phyloP scores from a whole-genome alignment of 2,329 filamentous ascomycete genomes.

The Clonostachys byssicola region DNA sequence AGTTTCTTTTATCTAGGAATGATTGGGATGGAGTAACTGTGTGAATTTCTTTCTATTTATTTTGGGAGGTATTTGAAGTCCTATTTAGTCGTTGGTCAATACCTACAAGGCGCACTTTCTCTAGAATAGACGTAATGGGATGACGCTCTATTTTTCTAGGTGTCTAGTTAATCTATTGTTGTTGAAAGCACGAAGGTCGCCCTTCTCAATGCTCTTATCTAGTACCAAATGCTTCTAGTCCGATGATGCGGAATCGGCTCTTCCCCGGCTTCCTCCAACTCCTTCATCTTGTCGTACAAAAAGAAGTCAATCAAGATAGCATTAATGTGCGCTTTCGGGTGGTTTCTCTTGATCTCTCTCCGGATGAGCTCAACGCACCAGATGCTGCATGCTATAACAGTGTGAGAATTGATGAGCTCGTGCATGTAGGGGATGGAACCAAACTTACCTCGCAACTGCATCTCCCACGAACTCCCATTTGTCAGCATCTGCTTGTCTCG shows the following conservation, averaged over 20 bases:
- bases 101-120: too few species aligned
- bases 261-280: conserved; percentile 60
- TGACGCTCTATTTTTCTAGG: too few species aligned
- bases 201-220: conserved; percentile 4
- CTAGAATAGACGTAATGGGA: too few species aligned
- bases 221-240: conserved; percentile 95
- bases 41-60: neutral
- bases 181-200: too few species aligned
- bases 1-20: too few species aligned
- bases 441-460: conserved; percentile 73
- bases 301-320: conserved; percentile 97
- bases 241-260: conserved; percentile 72
- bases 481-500: conserved; percentile 60
- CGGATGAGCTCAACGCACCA: conserved; percentile 92
- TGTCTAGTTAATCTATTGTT: too few species aligned
- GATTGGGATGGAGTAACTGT: neutral
- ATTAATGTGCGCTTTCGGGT: conserved; percentile 73
- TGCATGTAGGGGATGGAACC: neutral
- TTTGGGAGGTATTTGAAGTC: neutral
- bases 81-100: neutral
- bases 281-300: conserved; percentile 91
- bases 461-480: conserved; percentile 72
- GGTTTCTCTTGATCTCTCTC: conserved; percentile 69
- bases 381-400: conserved; percentile 70
- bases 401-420: conserved; percentile 2